Conservation (phyloP, 176 grass and related monocot species). For the Oryza nivara region DNA sequence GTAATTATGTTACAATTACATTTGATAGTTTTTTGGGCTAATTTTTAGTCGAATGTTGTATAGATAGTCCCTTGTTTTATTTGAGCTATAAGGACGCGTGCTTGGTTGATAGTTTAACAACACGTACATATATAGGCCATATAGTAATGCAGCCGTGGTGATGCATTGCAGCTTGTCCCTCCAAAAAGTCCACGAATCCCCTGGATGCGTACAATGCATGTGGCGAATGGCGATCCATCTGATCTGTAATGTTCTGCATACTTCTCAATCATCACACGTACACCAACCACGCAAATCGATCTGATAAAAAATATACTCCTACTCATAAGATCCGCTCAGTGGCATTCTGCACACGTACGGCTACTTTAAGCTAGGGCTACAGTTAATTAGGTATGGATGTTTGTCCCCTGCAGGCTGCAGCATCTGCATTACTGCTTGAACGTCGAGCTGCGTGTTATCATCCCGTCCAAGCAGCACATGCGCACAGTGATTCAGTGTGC, state of each 20-base stretch:
- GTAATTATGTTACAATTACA: too few species aligned
- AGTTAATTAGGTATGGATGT: neutral
- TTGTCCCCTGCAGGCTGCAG: neutral
- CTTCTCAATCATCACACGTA: neutral
- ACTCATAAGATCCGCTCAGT: neutral
- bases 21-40: too few species aligned
- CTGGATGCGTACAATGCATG: neutral
- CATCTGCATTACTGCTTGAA: neutral
- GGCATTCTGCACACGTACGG: neutral
- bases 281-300: neutral
- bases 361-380: neutral
- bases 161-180: neutral
- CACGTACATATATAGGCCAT: neutral
- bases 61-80: neutral
- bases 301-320: neutral
- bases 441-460: neutral
- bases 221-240: constrained; percentile 18
- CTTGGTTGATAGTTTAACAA: neutral
- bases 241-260: neutral
- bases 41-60: too few species aligned
- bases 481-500: neutral
- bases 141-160: neutral
- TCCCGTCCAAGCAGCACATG: neutral
- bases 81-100: neutral
- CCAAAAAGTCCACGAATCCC: neutral